A percentile compares a stretch with the other conserved stretches of the same genome.
These are phyloP conservation scores for Carallia brachiata DNA, from an alignment of 345 rosid genomes.

Conservation along the genomic window DNA sequence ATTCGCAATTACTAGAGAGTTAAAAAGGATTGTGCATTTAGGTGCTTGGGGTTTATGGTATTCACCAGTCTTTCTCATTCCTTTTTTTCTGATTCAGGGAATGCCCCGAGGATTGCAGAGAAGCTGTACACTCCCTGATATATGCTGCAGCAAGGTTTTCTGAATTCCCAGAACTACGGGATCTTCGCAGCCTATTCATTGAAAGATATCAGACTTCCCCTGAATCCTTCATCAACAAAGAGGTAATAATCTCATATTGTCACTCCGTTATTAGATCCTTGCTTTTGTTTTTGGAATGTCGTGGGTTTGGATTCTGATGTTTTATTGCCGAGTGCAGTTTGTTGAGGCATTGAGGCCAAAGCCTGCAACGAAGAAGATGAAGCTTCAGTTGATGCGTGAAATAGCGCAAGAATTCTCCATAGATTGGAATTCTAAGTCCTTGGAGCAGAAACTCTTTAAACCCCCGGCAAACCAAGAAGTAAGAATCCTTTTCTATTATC, in stretches of 20 bases:
- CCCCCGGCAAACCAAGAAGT: conserved; percentile 33
- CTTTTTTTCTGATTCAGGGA: conserved; percentile 41
- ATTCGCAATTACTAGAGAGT: too few relatives aligned
- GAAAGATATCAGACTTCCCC: conserved; percentile 61
- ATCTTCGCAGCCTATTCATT: conserved; percentile 54
- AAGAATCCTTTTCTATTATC: conserved; percentile 19
- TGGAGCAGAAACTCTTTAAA: conserved; percentile 55
- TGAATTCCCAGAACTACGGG: conserved; percentile 75
- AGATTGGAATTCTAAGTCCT: conserved; percentile 63
- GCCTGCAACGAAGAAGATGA: conserved; percentile 55
- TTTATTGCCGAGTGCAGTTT: conserved; percentile 37
- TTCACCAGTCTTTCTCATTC: neutral
- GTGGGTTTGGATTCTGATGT: conserved; percentile 3
- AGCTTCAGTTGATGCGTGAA: conserved; percentile 55
- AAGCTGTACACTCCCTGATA: conserved; percentile 64
- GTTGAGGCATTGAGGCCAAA: conserved; percentile 44
- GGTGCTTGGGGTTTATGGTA: neutral
- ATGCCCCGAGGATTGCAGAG: conserved; percentile 81
- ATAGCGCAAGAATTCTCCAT: conserved; percentile 56
- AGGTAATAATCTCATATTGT: conserved; percentile 38
- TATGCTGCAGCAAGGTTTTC: conserved; percentile 91
- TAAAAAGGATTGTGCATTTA: neutral
- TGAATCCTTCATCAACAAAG: conserved; percentile 46
- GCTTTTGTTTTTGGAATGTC: neutral
- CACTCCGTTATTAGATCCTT: neutral